Evolutionary conservation across 176 grass and related monocot species (phyloP).

Genomic region (Ensete glaucum): DNA sequence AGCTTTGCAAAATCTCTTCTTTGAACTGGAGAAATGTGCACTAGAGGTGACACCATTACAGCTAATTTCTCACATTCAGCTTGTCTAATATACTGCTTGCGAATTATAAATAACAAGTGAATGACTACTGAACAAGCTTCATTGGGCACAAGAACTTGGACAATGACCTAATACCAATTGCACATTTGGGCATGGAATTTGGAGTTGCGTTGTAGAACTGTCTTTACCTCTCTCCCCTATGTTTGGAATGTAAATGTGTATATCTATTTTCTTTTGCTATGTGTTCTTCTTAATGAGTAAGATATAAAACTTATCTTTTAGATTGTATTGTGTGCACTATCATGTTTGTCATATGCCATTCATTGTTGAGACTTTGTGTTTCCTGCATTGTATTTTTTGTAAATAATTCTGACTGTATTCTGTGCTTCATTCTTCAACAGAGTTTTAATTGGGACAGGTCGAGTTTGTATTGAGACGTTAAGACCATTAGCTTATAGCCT

Average conservation of each 20-base stretch:
- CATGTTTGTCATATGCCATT: background rate
- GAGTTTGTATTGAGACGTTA: slow-evolving; percentile 93
- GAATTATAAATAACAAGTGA: too few species aligned
- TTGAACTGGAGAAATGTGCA: too few species aligned
- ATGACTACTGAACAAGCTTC: too few species aligned
- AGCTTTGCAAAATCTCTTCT: too few species aligned
- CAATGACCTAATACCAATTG: background rate
- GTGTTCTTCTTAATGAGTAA: background rate
- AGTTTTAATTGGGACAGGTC: slow-evolving; percentile 88
- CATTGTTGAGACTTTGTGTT: background rate
- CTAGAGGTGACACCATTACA: too few species aligned
- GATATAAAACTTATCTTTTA: too few species aligned
- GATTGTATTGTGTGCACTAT: too few species aligned
- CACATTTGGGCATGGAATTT: background rate
- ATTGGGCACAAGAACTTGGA: background rate
- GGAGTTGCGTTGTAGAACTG: background rate
- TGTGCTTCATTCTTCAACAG: slow-evolving; percentile 40
- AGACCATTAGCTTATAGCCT: slow-evolving; percentile 90
- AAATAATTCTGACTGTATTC: background rate
- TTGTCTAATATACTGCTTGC: too few species aligned
- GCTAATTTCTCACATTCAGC: too few species aligned
- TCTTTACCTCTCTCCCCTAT: background rate
- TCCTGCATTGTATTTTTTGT: background rate
- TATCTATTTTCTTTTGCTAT: background rate
- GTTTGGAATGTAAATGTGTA: too few species aligned